phyloP scores from a whole-genome alignment of 768 basidiomycete species.

The Boletus patriciae region DNA sequence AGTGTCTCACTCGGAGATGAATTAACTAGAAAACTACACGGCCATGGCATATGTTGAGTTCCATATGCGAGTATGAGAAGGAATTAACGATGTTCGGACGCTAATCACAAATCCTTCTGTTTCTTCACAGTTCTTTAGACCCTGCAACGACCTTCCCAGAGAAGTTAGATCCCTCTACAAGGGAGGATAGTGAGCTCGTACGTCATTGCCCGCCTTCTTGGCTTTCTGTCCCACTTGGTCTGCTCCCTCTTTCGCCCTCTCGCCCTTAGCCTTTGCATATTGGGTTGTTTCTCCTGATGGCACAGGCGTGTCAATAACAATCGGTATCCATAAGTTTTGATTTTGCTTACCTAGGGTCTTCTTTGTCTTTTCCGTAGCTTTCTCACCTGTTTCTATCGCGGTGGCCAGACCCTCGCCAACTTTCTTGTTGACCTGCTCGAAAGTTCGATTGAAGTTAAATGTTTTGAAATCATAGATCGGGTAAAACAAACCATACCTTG shows the following conservation, averaged over 20 bases:
- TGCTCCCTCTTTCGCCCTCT: slow-evolving; percentile 1
- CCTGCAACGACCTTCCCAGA: slow-evolving; percentile 12
- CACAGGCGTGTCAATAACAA: not conserved
- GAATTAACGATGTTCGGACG: not conserved
- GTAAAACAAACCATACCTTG: slow-evolving; percentile 28
- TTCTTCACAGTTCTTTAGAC: slow-evolving; percentile 22
- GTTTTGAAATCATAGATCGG: not conserved
- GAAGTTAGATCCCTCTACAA: not conserved
- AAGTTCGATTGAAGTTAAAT: not conserved
- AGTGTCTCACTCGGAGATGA: not conserved
- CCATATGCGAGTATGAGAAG: not conserved
- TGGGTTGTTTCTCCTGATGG: slow-evolving; percentile 1
- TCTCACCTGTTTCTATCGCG: slow-evolving; percentile 43
- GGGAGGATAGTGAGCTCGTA: not conserved
- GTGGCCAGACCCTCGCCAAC: slow-evolving; percentile 41
- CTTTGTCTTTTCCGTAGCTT: slow-evolving; percentile 40
- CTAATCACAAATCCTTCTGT: slow-evolving; percentile 8
- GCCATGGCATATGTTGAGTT: not conserved
- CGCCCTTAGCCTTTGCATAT: slow-evolving; percentile 1
- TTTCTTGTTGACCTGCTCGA: slow-evolving; percentile 40
- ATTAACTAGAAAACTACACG: not conserved
- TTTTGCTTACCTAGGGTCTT: slow-evolving; percentile 32
- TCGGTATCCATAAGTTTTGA: not conserved
- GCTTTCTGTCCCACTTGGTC: slow-evolving; percentile 11
- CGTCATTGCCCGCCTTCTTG: slow-evolving; percentile 11